Evolutionary conservation across 441 rosid genomes (phyloP).

Genomic region (Lepidium campestre): DNA sequence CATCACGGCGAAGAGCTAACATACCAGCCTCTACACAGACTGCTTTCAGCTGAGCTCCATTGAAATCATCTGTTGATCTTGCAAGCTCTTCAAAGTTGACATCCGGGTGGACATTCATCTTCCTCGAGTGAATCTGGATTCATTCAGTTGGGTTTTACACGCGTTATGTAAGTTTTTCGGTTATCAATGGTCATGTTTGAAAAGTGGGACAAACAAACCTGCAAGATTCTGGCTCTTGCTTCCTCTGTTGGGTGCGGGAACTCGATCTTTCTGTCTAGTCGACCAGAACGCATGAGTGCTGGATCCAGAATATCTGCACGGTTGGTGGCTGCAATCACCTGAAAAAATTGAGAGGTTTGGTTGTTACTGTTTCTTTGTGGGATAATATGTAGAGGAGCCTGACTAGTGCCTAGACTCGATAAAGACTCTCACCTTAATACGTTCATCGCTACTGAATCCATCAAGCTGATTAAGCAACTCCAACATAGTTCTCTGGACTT

Average conservation of each 20-base stretch:
- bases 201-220: conserved; percentile 33
- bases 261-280: conserved; percentile 96
- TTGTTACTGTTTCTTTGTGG: background rate
- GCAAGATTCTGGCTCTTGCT: conserved; percentile 96
- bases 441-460: conserved; percentile 94
- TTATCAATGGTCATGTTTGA: background rate
- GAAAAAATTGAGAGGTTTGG: background rate
- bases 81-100: conserved; percentile 98
- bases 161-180: background rate
- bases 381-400: background rate
- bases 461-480: conserved; percentile 96
- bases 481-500: conserved; percentile 95
- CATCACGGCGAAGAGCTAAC: conserved; percentile 97
- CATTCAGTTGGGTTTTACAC: background rate
- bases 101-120: conserved; percentile 94
- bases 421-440: conserved; percentile 60
- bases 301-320: conserved; percentile 96
- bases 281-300: conserved; percentile 96
- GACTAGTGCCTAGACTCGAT: background rate
- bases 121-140: conserved; percentile 87
- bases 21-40: conserved; percentile 99
- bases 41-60: conserved; percentile 95
- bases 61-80: conserved; percentile 92
- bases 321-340: conserved; percentile 98
- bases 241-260: conserved; percentile 98